Evolutionary conservation across 2,329 filamentous ascomycete genomes (phyloP), one percentile per base, ranked within the genome.

Genomic region (Pestalotiopsis sp.): DNA sequence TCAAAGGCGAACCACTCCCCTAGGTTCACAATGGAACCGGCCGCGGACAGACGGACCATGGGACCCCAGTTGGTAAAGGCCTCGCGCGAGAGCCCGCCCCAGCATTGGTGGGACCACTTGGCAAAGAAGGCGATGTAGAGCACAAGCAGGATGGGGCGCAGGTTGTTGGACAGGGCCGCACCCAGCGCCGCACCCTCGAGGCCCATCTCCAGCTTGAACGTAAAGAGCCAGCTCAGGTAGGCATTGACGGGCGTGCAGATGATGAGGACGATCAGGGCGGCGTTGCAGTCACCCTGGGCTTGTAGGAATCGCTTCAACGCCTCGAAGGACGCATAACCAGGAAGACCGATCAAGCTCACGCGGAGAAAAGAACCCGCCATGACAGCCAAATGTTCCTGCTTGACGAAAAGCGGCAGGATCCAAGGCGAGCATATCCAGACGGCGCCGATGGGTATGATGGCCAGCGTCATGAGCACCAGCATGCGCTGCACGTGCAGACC

Each of bases 301-400:
- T 88, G 86, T 2, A 87, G 79, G 70, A 87, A 88, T 0, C 86
- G 80, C 73, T 88, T 89, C 1, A 84, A 78, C 0, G 84, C 84
- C 70, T 88, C 86, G 38, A 88, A 89, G 3, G 81, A 81, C 1
- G 84, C 85, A 67, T 87, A 88, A 2, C 85, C 86, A 0, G 86
- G 86, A 1, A 86, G 78, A 0, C 86, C 85, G 6, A 86, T 74
- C 2, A 88, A 77, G 56, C 84, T 82, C 41, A 85, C 79, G 4
- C 81, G 78, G 41, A 88, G 73, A 68, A 87, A 89, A 0, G 76
- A 77, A 13, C 86, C 85, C 0, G 86, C 86, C 70, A 84, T 82
- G 39, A 81, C 73, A 2, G 85, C 85, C 4, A 88, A 74, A 17
- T 83, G 76, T 20, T 80, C 78, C 70, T 87, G 84, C 12, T 81